Evolutionary conservation across 306 rosid species (phyloP), one percentile per base, ranked within the genome.

Genomic region (Pachyrhizus erosus): DNA sequence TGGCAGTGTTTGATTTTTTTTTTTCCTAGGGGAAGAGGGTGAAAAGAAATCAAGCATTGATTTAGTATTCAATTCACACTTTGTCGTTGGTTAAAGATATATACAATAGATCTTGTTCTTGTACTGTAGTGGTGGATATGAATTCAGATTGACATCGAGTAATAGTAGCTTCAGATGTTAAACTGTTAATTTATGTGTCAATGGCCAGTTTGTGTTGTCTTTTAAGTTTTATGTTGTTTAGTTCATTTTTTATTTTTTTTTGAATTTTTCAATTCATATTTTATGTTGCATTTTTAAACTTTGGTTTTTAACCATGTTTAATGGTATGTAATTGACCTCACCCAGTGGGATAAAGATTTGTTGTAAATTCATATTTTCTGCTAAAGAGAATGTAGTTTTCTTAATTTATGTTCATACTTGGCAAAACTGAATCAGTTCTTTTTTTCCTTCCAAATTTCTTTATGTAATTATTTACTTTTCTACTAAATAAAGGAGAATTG

Each of bases 131-230:
- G 26, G 68, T 54, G 69, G 70, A n/a, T 69, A 69, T 34, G 57
- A 68, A 54, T 62, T 73, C 11, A 37, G 49, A 37, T 73, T 26
- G 9, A 37, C 61, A 10, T 48, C 27, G 24, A 65, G 60, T 24
- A 51, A 27, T 51, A n/a, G 49, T 75, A 45, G 73, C 33, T 20
- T 31, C 65, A 29, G 62, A 33, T 75, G 48, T 17, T 75, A 54
- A 45, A 39, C 76, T 76, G 39, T 76, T 77, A 70, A 52, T 39
- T 24, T 70, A 40, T 21, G 17, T 70, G 46, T 61, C 51, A 65
- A 43, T 39, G 39, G 76, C 49, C 52, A 75, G 70, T 79, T 62
- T 80, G 42, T 80, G 75, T 45, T 70, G 5, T 75, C 23, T 21
- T 13, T 11, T 52, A 42, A 43, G 34, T 21, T 13, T 11, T 52